A percentile compares a stretch with the other conserved stretches of the same genome.
Evolutionary conservation across 768 basidiomycete species (phyloP).

Genomic region (Macrocybe gigantea): DNA sequence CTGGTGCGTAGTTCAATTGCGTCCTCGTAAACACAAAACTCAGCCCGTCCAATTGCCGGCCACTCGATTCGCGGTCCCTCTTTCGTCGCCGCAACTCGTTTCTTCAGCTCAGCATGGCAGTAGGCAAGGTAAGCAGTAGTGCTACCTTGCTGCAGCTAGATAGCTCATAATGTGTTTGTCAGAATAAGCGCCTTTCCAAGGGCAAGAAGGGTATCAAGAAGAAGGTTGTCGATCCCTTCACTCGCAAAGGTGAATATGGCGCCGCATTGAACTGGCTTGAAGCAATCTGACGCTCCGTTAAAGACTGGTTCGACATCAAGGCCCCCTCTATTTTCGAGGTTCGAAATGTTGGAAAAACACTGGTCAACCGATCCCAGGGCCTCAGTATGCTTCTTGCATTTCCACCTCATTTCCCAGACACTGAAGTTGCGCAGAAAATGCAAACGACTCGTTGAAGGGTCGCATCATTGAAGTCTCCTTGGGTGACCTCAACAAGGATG

Average conservation of each 20-base stretch:
- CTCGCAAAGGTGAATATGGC: conserved; percentile 78
- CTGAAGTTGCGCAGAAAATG: conserved; percentile 66
- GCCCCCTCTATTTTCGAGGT: conserved; percentile 97
- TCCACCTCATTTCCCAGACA: background rate
- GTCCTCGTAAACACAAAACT: conserved; percentile 28
- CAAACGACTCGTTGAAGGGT: conserved; percentile 96
- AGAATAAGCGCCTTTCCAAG: conserved; percentile 99
- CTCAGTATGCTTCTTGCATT: conserved; percentile 64
- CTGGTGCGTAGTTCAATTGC: background rate
- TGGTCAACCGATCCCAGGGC: conserved; percentile 97
- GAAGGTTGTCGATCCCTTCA: conserved; percentile 99
- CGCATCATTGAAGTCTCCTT: conserved; percentile 95
- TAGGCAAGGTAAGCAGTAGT: conserved; percentile 66
- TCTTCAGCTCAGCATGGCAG: conserved; percentile 63
- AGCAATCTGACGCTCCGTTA: conserved; percentile 3
- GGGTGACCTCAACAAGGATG: conserved; percentile 98
- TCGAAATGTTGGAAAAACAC: conserved; percentile 96
- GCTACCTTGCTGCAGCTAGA: background rate
- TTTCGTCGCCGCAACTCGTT: conserved; percentile 28
- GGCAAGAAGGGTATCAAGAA: conserved; percentile 99
- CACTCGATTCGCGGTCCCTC: conserved; percentile 30
- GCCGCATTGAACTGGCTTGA: background rate
- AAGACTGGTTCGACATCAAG: conserved; percentile 99
- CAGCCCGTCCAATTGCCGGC: conserved; percentile 46
- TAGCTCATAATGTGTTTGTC: conserved; percentile 7